Conservation (phyloP, 1,139 yeast genomes). For the Candida gigantensis region DNA sequence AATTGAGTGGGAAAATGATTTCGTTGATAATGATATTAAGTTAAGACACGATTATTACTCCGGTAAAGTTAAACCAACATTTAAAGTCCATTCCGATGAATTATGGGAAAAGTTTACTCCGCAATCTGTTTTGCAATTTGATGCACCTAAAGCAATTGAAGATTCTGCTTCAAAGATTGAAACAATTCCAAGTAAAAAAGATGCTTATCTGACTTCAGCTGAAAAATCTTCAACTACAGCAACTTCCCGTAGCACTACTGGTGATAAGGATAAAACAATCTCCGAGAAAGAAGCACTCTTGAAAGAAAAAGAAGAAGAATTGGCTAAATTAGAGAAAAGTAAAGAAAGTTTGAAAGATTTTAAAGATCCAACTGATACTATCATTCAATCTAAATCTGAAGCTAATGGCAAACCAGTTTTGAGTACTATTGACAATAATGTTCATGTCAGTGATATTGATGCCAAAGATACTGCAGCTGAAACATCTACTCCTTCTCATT, state of each 20-base stretch:
- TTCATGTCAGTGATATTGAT: conserved; percentile 22
- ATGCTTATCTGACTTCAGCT: conserved; percentile 20
- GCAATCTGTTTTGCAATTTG: conserved; percentile 17
- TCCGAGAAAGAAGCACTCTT: conserved; percentile 11
- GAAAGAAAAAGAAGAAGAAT: conserved; percentile 16
- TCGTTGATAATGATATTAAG: conserved; percentile 37
- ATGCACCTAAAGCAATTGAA: conserved; percentile 6
- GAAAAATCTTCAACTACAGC: conserved; percentile 10
- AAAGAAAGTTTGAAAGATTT: conserved; percentile 22
- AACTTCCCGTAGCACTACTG: conserved; percentile 11
- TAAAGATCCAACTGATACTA: conserved; percentile 31
- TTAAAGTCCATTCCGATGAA: conserved; percentile 19
- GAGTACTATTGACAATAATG: conserved; percentile 42
- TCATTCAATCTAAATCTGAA: conserved; percentile 25
- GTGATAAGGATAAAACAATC: conserved; percentile 9
- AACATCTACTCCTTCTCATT: conserved; percentile 14
- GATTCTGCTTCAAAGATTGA: conserved; percentile 9
- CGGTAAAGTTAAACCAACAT: conserved; percentile 24
- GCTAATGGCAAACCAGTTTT: conserved; percentile 20
- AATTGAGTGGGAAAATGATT: conserved; percentile 39
- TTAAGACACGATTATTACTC: conserved; percentile 42
- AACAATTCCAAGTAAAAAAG: conserved; percentile 10
- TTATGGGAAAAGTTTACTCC: conserved; percentile 29
- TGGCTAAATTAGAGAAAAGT: conserved; percentile 7
- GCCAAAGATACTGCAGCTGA: conserved; percentile 13